Evolutionary conservation across 2,329 filamentous ascomycete genomes (phyloP), one percentile per base, ranked within the genome.

Genomic region (Diplocarpon rosae): DNA sequence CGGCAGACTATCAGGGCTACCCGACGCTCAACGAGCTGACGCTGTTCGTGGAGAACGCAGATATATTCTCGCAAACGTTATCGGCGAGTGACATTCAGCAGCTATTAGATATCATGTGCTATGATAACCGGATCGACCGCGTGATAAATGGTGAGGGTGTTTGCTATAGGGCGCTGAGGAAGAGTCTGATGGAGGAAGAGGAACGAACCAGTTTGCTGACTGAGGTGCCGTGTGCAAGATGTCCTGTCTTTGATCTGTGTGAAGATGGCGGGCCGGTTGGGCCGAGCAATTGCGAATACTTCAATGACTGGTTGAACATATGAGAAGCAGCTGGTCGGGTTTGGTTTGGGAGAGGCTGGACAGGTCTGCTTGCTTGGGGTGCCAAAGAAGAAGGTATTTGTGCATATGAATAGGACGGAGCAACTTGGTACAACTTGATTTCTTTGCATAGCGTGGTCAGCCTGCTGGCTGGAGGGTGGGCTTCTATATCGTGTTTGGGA

Each of bases 231-330:
- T 98, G 92, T 63, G 89, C 90, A 1, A 74, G 79, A 44, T 98
- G 92, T 63, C 92, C 92, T 0, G 90, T 95, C 2, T 95, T 95
- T 62, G 83, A 92, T 46, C 72, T 96, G 1, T 98, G 92, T 62
- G 83, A 86, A 53, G 86, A 94, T 49, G 88, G 87, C 6, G 90
- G 90, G 0, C 86, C 88, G 0, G 87, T 98, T 16, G 93, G 83
- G 57, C 86, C 90, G 0, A 83, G 79, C 52, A 94, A 83, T 40
- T 98, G 92, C 64, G 83, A 87, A 43, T 98, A 98, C 61, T 95
- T 94, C 59, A 76, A 84, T 51, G 76, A 80, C 42, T 98, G 92
- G 92, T 65, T 95, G 37, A 73, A 68, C 0, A 57, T 67, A 15
- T 53, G 46, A 52, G 36, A 15, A 16, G 11, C 12, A 24, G 20